Conservation (phyloP, 768 basidiomycete species). For the Russula virescens region DNA sequence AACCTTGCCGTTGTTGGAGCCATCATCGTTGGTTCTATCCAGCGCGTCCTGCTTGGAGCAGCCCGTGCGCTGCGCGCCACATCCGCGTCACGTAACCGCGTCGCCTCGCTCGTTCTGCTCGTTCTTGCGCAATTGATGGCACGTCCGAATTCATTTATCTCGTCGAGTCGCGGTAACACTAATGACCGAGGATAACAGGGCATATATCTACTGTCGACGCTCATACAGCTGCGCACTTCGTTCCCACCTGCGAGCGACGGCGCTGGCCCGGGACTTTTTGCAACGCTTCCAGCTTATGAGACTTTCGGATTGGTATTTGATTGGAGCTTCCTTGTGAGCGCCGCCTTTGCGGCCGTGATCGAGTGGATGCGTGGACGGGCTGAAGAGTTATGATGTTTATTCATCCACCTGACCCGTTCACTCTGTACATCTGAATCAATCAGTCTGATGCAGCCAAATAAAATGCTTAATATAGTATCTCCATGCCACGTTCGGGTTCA, state of each 20-base stretch:
- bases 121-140: slow-evolving; percentile 83
- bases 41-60: slow-evolving; percentile 63
- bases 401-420: neutral
- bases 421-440: too few relatives aligned
- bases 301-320: slow-evolving; percentile 73
- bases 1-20: slow-evolving; percentile 69
- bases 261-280: slow-evolving; percentile 48
- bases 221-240: slow-evolving; percentile 75
- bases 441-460: too few relatives aligned
- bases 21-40: slow-evolving; percentile 69
- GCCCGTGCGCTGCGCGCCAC: slow-evolving; percentile 47
- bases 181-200: slow-evolving; percentile 40
- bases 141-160: slow-evolving; percentile 19
- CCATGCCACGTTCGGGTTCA: too few relatives aligned
- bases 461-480: too few relatives aligned
- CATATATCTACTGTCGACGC: slow-evolving; percentile 75
- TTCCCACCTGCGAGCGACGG: slow-evolving; percentile 56
- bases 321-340: slow-evolving; percentile 61
- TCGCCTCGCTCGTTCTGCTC: slow-evolving; percentile 71
- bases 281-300: slow-evolving; percentile 67
- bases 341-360: slow-evolving; percentile 40
- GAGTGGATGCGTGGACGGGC: slow-evolving; percentile 42
- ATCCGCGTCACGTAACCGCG: slow-evolving; percentile 59
- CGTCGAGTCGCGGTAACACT: neutral
- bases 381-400: neutral